Percentiles rank a stretch among this genome's conserved stretches.
Evolutionary conservation across 2,329 filamentous ascomycete genomes (phyloP).

Genomic region (Ascochyta koolunga): DNA sequence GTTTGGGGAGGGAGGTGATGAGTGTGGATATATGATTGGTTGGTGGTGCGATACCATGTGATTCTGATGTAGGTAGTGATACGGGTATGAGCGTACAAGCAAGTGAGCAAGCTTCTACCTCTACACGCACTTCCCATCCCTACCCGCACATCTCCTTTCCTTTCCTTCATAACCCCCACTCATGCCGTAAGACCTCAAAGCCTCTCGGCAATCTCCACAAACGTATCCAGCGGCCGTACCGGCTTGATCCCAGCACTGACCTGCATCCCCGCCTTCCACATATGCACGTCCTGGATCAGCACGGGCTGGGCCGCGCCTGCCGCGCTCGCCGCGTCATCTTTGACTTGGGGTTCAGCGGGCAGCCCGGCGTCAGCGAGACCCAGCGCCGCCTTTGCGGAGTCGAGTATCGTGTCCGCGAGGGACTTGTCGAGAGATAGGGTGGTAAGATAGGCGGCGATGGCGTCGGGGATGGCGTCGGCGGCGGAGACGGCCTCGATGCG

Average conservation of each 20-base stretch:
- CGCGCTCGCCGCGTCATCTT: slow-evolving; percentile 32
- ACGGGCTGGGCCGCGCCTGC: slow-evolving; percentile 50
- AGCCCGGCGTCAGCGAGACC: slow-evolving; percentile 41
- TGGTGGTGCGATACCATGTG: no score
- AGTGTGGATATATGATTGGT: no score
- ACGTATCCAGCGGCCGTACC: slow-evolving; percentile 77
- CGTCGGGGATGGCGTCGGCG: slow-evolving; percentile 56
- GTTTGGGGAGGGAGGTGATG: no score
- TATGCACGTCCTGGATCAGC: slow-evolving; percentile 77
- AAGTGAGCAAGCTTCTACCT: no score
- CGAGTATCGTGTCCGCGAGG: slow-evolving; percentile 56
- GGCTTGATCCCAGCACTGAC: slow-evolving; percentile 75
- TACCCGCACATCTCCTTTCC: no score
- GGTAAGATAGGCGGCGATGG: slow-evolving; percentile 57
- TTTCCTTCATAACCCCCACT: no score
- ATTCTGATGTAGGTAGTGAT: no score
- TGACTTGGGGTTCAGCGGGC: slow-evolving; percentile 52
- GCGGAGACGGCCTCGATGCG: slow-evolving; percentile 55
- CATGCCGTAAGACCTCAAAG: no score
- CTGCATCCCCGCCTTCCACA: slow-evolving; percentile 77
- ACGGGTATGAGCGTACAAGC: no score
- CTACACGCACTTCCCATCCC: no score
- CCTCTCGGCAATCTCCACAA: slow-evolving; percentile 68
- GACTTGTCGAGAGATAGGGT: slow-evolving; percentile 56
- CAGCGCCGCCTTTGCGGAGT: slow-evolving; percentile 58